phyloP scores from a whole-genome alignment of 805 yeast species.

The Myxozyma neglecta region DNA sequence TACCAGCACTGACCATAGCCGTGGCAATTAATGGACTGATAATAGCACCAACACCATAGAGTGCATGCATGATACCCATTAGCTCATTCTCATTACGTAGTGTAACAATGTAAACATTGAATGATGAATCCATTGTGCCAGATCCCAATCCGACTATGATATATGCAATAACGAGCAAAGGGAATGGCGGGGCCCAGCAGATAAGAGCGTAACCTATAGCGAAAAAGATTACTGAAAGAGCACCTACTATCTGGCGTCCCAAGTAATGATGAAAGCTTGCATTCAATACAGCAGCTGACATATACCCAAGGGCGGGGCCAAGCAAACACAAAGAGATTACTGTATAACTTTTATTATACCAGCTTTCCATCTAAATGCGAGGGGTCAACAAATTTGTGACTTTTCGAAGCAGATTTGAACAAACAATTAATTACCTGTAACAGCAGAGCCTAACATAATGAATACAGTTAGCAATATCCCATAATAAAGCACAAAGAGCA shows the following conservation, averaged over 20 bases:
- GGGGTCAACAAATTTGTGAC: too few species aligned
- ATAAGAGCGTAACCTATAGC: slow-evolving; percentile 49
- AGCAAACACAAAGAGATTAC: slow-evolving; percentile 59
- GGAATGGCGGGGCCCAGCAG: slow-evolving; percentile 51
- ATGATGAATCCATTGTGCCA: slow-evolving; percentile 52
- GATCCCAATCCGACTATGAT: slow-evolving; percentile 58
- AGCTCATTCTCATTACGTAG: slow-evolving; percentile 57
- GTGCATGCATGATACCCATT: slow-evolving; percentile 65
- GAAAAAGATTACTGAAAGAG: slow-evolving; percentile 44
- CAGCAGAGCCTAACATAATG: slow-evolving; percentile 1
- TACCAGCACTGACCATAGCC: slow-evolving; percentile 50
- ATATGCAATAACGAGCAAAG: slow-evolving; percentile 52
- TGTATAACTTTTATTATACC: slow-evolving; percentile 51
- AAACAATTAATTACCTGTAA: background rate
- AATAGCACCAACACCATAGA: slow-evolving; percentile 74
- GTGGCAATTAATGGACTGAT: slow-evolving; percentile 69
- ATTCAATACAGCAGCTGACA: slow-evolving; percentile 52
- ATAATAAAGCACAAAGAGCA: background rate
- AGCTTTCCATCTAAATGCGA: slow-evolving; percentile 46
- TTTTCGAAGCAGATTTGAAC: background rate
- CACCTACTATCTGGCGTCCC: slow-evolving; percentile 45
- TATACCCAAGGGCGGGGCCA: slow-evolving; percentile 56
- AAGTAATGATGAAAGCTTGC: slow-evolving; percentile 46
- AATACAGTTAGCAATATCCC: background rate
- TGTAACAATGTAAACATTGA: slow-evolving; percentile 52